Conservation (phyloP, 257 asterid genomes). For the Solanum corneliomulleri region DNA sequence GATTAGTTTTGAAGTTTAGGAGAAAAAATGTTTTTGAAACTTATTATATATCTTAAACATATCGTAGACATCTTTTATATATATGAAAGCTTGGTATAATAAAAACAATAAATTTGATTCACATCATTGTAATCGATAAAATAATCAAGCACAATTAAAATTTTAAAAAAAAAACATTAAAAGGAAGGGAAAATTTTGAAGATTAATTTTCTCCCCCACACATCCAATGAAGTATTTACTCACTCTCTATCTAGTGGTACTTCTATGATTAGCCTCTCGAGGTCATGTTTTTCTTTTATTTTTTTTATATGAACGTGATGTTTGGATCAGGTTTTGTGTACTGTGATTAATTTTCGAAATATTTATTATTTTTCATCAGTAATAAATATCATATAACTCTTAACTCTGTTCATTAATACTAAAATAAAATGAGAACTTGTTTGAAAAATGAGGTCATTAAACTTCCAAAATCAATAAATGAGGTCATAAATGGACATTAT, state of each 20-base stretch:
- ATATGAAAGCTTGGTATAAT: not conserved
- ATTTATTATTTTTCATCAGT: not conserved
- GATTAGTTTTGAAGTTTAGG: not conserved
- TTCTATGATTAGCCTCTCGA: not conserved
- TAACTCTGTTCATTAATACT: not conserved
- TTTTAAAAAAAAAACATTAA: not conserved
- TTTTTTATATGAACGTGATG: not conserved
- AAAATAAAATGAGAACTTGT: not conserved
- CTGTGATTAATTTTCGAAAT: fast-evolving
- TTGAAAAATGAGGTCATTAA: not conserved
- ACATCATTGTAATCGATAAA: not conserved
- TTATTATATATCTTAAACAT: not conserved
- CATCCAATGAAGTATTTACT: not conserved
- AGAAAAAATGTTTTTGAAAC: not conserved
- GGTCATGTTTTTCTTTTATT: not conserved
- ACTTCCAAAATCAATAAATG: not conserved
- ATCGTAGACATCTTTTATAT: not conserved
- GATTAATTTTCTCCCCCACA: not conserved
- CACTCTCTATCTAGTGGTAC: not conserved
- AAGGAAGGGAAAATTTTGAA: not conserved
- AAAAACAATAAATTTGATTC: not conserved
- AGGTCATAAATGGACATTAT: not conserved
- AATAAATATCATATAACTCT: too few relatives aligned
- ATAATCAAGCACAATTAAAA: not conserved
- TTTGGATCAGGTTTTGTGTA: not conserved